Conservation (phyloP, 805 yeast species). For the Kodamaea nitidulidarum region DNA sequence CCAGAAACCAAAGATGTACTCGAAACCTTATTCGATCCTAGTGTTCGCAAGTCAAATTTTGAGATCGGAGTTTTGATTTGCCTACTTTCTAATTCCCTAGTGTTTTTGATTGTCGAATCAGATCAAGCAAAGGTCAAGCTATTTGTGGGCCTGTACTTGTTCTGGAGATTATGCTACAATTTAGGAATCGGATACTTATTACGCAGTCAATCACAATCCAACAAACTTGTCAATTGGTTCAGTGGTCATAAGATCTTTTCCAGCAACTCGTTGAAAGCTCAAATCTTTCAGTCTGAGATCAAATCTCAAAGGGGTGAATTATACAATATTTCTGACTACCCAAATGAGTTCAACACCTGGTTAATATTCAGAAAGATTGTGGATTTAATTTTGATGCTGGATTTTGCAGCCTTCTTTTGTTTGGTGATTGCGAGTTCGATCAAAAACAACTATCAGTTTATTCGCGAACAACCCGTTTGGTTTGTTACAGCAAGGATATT, state of each 20-base stretch:
- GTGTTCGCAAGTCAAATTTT: slow-evolving; percentile 59
- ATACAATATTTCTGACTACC: slow-evolving; percentile 35
- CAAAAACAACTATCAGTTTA: slow-evolving; percentile 32
- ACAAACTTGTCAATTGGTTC: slow-evolving; percentile 52
- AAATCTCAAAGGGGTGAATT: slow-evolving; percentile 36
- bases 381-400: slow-evolving; percentile 80
- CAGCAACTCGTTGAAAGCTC: slow-evolving; percentile 34
- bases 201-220: slow-evolving; percentile 60
- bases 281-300: slow-evolving; percentile 34
- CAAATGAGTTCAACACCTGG: slow-evolving; percentile 82
- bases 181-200: slow-evolving; percentile 74
- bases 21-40: slow-evolving; percentile 73
- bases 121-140: slow-evolving; percentile 24
- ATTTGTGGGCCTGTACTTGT: slow-evolving; percentile 55
- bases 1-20: slow-evolving; percentile 83
- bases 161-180: slow-evolving; percentile 76
- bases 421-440: slow-evolving; percentile 51
- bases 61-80: slow-evolving; percentile 55
- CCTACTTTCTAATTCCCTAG: slow-evolving; percentile 28
- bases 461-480: slow-evolving; percentile 37
- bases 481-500: slow-evolving; percentile 48
- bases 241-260: slow-evolving; percentile 15
- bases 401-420: slow-evolving; percentile 69
- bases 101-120: slow-evolving; percentile 25
- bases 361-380: slow-evolving; percentile 72